Base-by-base conservation (phyloP, 441 rosid species). In the Melastoma candidum region DNA sequence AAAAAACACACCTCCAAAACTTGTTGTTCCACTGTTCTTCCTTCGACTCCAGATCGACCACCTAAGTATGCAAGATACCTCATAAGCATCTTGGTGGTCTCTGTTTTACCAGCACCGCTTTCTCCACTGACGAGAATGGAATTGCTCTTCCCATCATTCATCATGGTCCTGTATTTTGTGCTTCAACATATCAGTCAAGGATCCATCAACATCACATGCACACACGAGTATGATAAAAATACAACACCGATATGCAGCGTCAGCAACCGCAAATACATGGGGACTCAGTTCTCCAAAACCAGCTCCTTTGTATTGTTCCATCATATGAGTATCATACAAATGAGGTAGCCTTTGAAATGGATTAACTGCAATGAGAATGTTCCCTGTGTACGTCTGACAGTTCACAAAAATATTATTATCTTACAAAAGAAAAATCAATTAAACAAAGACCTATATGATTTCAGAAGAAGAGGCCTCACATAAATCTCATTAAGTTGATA, bases 21-120 rank as follows among this genome's bases (percentile, higher is more conserved):
- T 80, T 80, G 90, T 61, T 83, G 90, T 66, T 83, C 90, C 52
- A 83, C 90, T 36, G 90, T 83, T 63, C 86, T 66, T 53, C 87
- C 86, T 70, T 83, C 90, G 51, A 80, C 77, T 49, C 81, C 90
- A 60, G 84, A 76, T 70, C 86, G 68, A 41, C 90, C 90, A 54
- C 90, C 84, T 74, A 83, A 63, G 69, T 62, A 63, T 51, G 90
- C 90, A 74, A 83, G 86, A 67, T 80, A 83, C 54, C 84, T 63
- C 90, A 83, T 83, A 29, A 83, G 82, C 90, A 83, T 83, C 71
- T 83, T 83, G 26, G 90, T 83, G 26, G 90, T 83, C 74, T 83
- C 90, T 2, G 90, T 83, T 68, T 83, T 83, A 76, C 90, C 90
- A 58, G 90, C 86, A 70, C 90, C 90, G 68, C 90, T 83, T 73